Percentiles rank a stretch among this genome's conserved stretches.
Evolutionary conservation across 1,139 yeast genomes (phyloP).

Genomic region (Citeromyces hawaiiensis): DNA sequence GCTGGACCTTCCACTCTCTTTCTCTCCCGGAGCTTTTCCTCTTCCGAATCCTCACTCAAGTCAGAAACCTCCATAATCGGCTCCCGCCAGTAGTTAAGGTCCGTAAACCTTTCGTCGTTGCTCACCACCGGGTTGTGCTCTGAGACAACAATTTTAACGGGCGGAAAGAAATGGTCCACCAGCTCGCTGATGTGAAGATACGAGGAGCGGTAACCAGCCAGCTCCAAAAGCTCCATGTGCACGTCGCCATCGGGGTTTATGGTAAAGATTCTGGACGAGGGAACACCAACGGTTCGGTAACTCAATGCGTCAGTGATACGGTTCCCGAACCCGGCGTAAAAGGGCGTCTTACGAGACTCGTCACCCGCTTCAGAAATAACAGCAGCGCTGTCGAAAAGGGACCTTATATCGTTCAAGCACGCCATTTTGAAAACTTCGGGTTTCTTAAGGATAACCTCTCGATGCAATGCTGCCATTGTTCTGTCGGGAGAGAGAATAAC

Average conservation of each 20-base stretch:
- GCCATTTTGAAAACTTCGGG: conserved; percentile 99
- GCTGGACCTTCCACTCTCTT: conserved; percentile 10
- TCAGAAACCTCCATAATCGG: conserved; percentile 57
- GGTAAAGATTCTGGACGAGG: conserved; percentile 89
- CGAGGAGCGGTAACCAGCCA: conserved; percentile 85
- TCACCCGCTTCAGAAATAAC: background rate
- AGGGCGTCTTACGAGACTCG: conserved; percentile 40
- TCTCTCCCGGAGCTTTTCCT: conserved; percentile 13
- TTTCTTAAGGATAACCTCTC: conserved; percentile 87
- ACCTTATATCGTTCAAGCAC: conserved; percentile 75
- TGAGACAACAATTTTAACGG: conserved; percentile 29
- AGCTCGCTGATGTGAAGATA: conserved; percentile 85
- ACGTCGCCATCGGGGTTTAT: conserved; percentile 96
- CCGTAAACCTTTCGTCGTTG: conserved; percentile 61
- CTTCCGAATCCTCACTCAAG: conserved; percentile 23
- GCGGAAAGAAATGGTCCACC: conserved; percentile 97
- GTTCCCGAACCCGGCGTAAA: conserved; percentile 97
- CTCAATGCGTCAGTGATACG: conserved; percentile 94
- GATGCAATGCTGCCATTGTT: conserved; percentile 84
- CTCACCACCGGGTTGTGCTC: conserved; percentile 9
- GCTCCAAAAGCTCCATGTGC: conserved; percentile 88
- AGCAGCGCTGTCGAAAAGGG: conserved; percentile 22
- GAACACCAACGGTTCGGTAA: conserved; percentile 87
- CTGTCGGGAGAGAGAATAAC: conserved; percentile 94
- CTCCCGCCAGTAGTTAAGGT: conserved; percentile 86